Evolutionary conservation across 1,284 basidiomycete genomes (phyloP).

Genomic region (Heterobasidion annosum): DNA sequence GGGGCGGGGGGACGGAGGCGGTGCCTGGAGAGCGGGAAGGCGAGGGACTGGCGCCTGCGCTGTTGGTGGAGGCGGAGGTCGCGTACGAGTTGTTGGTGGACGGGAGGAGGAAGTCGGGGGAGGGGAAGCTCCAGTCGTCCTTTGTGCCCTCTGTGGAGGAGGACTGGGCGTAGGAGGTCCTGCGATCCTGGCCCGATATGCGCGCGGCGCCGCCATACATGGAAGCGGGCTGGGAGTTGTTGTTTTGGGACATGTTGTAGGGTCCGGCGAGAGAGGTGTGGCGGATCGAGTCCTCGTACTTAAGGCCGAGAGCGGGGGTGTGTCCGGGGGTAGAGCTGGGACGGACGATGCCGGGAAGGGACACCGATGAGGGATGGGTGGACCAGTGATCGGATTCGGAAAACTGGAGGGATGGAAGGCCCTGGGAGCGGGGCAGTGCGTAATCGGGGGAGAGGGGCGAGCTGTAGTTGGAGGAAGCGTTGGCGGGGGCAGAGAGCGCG

Average conservation of each 20-base stretch:
- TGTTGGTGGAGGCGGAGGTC: constrained; percentile 21
- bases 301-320: constrained; percentile 31
- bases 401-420: constrained; percentile 11
- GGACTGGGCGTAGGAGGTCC: constrained; percentile 20
- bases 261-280: constrained; percentile 49
- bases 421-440: constrained; percentile 10
- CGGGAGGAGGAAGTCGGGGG: constrained; percentile 27
- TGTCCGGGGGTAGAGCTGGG: constrained; percentile 44
- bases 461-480: constrained; percentile 25
- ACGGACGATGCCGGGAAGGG: constrained; percentile 24
- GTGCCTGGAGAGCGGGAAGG: constrained; percentile 46
- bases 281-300: constrained; percentile 59
- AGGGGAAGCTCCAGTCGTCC: constrained; percentile 39
- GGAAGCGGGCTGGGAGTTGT: constrained; percentile 21
- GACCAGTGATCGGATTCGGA: constrained; percentile 12
- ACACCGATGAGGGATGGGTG: constrained; percentile 10
- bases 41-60: constrained; percentile 18
- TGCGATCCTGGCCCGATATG: constrained; percentile 62
- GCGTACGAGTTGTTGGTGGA: constrained; percentile 23
- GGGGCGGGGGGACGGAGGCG: constrained; percentile 32
- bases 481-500: constrained; percentile 8
- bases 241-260: constrained; percentile 41
- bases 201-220: constrained; percentile 59
- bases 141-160: constrained; percentile 16
- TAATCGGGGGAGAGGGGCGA: constrained; percentile 37